Base-by-base conservation (phyloP, 306 rosid genomes). In the Cucurbita moschata region DNA sequence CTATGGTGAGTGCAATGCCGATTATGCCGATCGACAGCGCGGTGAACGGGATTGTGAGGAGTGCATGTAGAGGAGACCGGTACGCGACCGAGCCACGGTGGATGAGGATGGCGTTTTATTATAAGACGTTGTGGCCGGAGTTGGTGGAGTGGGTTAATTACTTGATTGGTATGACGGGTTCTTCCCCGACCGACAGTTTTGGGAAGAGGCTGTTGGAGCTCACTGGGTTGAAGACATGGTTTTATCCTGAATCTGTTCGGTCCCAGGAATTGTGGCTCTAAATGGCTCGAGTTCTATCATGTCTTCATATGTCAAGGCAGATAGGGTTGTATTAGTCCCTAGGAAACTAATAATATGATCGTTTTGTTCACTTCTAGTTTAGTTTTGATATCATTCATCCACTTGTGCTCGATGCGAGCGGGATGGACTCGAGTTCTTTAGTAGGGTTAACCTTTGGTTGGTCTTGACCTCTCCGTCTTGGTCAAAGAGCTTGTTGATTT, bases 31-130 rank as follows among this genome's bases (percentile, higher is more conserved):
- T 82, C 7, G 52, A 55, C 51, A 74, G 67, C 46, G 83, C 82
- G 35, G 88, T 86, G 35, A 82, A 81, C 78, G 82, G 81, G 64
- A 83, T 88, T 4, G 87, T 87, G 81, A 73, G 78, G 13, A 38
- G 86, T 8, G 89, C 81, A 1, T 85, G 85, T 76, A 74, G 80
- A 16, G 92, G 97, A 73, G 95, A 82, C 13, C 51, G 61, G 8
- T 77, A 70, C 54, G 62, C 82, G 84, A 82, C 92, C 5, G 85
- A 79, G 50, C 91, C 91, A 62, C 54, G 76, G 18, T 88, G 89
- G 89, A 21, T 81, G 11, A 77, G 62, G 52, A 81, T 75, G 18
- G 61, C 82, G 18, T 84, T 86, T 57, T 83, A 80, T 54, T 84
- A 80, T 82, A 79, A 74, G 74, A 63, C 40, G 61, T 75, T 81